Evolutionary conservation across 495 filamentous ascomycete species (phyloP), one percentile per base, ranked within the genome.

Genomic region (Lichina pygmaea): DNA sequence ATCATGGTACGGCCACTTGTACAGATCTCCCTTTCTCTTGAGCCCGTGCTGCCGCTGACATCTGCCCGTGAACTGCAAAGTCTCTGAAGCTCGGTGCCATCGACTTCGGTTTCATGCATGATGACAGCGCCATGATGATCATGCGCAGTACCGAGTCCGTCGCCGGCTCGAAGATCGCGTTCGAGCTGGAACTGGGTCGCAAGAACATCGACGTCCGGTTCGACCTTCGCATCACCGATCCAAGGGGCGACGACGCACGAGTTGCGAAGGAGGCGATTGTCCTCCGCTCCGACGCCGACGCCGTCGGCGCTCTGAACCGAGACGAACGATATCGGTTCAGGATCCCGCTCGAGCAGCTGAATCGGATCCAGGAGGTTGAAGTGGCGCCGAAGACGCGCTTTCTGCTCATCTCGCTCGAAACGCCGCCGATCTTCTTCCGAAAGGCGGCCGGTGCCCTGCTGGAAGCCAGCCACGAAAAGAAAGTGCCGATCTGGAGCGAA

Each of bases 351-450:
- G 50, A 60, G 17, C 72, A 79, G 40, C 51, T 89, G 34, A 58
- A 67, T 30, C 58, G 58, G 3, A 60, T 92, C 1, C 59, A 72
- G 48, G 61, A 68, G 43, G 52, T 64, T 0, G 53, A 60, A 15
- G 41, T 52, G 0, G 53, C 63, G 12, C 42, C 56, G 4, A 37
- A 49, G 0, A 52, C 55, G 0, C 58, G 64, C 33, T 52, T 54
- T 0, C 54, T 82, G 6, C 52, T 83, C 9, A 70, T 83, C 11
- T 56, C 69, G 0, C 55, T 89, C 17, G 62, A 70, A 6, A 68
- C 65, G 33, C 74, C 89, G 6, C 78, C 85, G 0, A 49, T 68
- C 3, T 75, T 73, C 51, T 83, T 67, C 51, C 63, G 68, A 47
- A 72, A 72, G 48, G 55, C 66, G 6, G 51, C 58, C 1, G 36